Base-by-base conservation (phyloP, 2,329 filamentous ascomycete species). In the Aspergillus hortae region DNA sequence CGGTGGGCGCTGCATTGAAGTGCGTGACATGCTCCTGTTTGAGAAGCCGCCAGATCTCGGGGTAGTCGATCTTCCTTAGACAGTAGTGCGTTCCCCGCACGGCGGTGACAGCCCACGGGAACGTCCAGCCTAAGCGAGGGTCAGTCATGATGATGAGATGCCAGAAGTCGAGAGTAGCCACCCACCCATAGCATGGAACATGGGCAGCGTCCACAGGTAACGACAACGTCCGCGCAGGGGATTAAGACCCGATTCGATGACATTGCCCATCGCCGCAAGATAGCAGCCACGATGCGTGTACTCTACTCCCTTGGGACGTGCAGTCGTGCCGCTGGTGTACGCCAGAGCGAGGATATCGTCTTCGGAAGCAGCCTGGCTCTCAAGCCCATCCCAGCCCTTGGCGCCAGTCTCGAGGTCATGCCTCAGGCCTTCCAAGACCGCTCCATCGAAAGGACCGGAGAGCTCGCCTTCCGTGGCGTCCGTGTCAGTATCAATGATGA, bases 41-140 rank as follows among this genome's bases (percentile, higher is more conserved):
- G 32, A 99, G 76, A 4, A 99, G 75, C 45, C 82, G 82, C 94
- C 94, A 99, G 54, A 99, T 95, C 53, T 92, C 79, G 0, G 89
- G 84, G 67, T 99, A 99, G 72, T 97, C 91, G 58, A 99, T 90
- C 76, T 96, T 97, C 55, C 94, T 83, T 15, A 99, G 78, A 64
- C 92, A 96, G 68, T 96, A 91, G 70, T 97, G 91, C 3, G 92
- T 95, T n/a, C 92, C 94, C 55, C 94, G 81, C 4, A 94, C 91
- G 1, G 91, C 90, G 10, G 90, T 95, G n/a, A 96, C 82, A 1
- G 92, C 83, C 94, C 92, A 96, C 0, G 90, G 90, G 63, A 92
- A 95, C 1, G 89, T 92, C 90, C 89, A 94, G 5, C 78, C 77
- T 76, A 52, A 25, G 19, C 2, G 41, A 46, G 10, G 14, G 46